phyloP scores from a whole-genome alignment of 169 alveolate species.

The Hammondia hammondi region DNA sequence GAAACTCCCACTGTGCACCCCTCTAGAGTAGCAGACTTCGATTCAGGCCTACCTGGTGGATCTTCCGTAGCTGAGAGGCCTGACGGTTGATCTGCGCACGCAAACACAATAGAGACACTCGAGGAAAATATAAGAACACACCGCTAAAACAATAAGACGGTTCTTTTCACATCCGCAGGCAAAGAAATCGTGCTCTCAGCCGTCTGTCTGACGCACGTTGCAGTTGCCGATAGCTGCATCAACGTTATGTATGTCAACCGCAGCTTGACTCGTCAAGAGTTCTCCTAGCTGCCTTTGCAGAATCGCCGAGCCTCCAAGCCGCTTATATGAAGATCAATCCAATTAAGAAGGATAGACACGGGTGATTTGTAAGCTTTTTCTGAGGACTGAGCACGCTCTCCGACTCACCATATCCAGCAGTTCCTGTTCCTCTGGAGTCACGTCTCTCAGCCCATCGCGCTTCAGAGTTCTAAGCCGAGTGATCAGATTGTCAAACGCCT shows the following conservation, averaged over 20 bases:
- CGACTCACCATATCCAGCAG: constrained; percentile 4
- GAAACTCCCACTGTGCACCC: neutral
- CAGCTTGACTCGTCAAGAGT: neutral
- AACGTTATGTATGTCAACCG: no score
- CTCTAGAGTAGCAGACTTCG: neutral
- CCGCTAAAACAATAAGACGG: neutral
- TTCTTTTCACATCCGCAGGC: neutral
- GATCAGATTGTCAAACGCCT: neutral
- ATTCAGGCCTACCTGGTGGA: neutral
- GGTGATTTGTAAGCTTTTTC: no score
- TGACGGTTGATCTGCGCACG: constrained; percentile 3
- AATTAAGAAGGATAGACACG: no score
- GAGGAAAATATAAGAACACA: neutral
- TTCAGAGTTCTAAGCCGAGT: neutral
- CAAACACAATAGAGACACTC: neutral
- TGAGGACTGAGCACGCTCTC: no score
- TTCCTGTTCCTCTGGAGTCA: neutral
- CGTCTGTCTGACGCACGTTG: no score
- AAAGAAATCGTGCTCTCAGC: no score
- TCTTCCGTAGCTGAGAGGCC: constrained; percentile 15
- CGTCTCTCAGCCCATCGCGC: neutral
- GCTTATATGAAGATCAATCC: no score
- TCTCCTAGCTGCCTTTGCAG: no score
- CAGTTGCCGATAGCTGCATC: no score
- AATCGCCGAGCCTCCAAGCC: no score